phyloP scores from a whole-genome alignment of 2,329 filamentous ascomycete species.

The Purpureocillium lavendulum region DNA sequence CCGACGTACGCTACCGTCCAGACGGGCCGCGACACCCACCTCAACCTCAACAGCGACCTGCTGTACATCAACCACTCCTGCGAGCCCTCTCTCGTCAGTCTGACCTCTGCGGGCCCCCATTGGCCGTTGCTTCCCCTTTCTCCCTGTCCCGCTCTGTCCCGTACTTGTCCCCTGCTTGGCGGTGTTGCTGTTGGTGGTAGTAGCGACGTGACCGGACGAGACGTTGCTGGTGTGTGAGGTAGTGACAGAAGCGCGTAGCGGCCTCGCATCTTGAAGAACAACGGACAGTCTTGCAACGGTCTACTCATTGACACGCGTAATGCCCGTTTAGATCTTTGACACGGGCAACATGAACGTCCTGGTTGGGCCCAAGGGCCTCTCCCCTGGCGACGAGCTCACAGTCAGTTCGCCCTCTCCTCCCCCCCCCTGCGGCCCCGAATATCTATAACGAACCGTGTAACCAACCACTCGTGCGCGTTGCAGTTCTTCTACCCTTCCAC shows the following conservation, averaged over 20 bases:
- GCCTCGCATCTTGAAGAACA: too few species aligned
- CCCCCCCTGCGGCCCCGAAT: too few species aligned
- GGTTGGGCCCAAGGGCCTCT: constrained; percentile 47
- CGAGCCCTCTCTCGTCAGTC: constrained; percentile 54
- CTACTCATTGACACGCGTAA: neutral
- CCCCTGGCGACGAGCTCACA: constrained; percentile 49
- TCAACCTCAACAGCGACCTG: constrained; percentile 58
- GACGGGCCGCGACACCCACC: constrained; percentile 43
- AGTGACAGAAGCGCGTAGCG: neutral
- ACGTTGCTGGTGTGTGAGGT: neutral
- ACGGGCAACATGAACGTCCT: constrained; percentile 47
- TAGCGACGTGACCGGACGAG: neutral
- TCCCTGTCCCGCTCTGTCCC: neutral
- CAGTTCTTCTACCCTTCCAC: constrained; percentile 69
- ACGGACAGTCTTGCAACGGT: neutral
- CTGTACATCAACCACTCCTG: constrained; percentile 63
- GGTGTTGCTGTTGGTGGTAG: too few species aligned
- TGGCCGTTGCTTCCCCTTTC: neutral
- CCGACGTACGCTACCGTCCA: constrained; percentile 59
- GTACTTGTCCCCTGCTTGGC: too few species aligned
- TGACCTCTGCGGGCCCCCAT: neutral
- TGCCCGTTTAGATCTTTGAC: constrained; percentile 46
- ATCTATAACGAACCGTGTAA: neutral
- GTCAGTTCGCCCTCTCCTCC: constrained; percentile 21
- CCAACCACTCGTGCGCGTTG: neutral